These are phyloP conservation scores for Marasmius oreades DNA, from an alignment of 1,284 basidiomycete genomes.

Conservation along the genomic window DNA sequence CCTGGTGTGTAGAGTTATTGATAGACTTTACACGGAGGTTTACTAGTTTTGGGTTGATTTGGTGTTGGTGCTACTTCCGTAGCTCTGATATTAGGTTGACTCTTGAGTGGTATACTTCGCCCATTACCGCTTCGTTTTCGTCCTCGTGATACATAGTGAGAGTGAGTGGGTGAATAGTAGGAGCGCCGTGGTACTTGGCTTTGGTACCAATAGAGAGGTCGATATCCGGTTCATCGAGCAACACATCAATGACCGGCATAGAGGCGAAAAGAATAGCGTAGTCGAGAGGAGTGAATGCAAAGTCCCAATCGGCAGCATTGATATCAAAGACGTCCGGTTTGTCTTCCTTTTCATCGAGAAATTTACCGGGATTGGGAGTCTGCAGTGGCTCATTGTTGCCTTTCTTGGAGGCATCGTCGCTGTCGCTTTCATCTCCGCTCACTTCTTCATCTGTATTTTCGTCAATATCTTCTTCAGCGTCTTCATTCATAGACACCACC, in stretches of 20 bases:
- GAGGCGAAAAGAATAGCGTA: constrained; percentile 50
- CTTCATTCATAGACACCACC: constrained; percentile 26
- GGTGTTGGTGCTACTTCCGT: no score
- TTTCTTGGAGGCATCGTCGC: constrained; percentile 16
- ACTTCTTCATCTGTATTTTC: no score
- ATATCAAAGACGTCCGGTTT: constrained; percentile 40
- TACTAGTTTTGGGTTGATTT: no score
- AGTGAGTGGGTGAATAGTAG: constrained; percentile 42
- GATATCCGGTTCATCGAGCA: constrained; percentile 44
- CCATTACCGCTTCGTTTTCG: constrained; percentile 35
- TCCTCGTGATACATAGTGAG: constrained; percentile 44
- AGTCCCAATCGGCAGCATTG: constrained; percentile 55
- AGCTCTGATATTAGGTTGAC: no score
- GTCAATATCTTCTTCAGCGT: no score
- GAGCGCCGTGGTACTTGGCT: constrained; percentile 19
- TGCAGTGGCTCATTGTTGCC: constrained; percentile 14
- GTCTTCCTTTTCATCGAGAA: constrained; percentile 20
- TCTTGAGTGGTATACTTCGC: no score
- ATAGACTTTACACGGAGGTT: no score
- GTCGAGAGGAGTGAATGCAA: constrained; percentile 46
- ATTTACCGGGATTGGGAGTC: constrained; percentile 8
- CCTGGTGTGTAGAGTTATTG: no score
- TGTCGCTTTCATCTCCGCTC: constrained; percentile 19
- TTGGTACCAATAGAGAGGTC: constrained; percentile 32
- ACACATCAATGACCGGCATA: constrained; percentile 36